Conservation (phyloP, 2,329 filamentous ascomycete genomes). For the Cladophialophora chaetospira region DNA sequence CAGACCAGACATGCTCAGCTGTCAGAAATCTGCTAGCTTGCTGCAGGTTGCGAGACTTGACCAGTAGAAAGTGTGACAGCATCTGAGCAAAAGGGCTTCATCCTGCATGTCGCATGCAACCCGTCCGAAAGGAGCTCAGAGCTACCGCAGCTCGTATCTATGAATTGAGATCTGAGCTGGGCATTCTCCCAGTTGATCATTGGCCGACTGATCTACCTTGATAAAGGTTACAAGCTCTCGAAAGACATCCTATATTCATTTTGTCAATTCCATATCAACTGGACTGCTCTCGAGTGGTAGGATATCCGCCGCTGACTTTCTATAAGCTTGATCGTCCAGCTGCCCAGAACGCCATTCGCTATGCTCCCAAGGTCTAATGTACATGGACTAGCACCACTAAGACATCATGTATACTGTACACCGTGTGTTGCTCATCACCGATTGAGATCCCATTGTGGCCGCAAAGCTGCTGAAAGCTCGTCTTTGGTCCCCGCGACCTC, state of each 20-base stretch:
- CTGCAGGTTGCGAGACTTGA: neutral
- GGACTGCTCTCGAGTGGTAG: neutral
- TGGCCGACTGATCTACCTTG: too few species aligned
- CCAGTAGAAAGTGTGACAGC: neutral
- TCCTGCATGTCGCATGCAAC: slow-evolving; percentile 8
- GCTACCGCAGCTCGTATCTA: too few species aligned
- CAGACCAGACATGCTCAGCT: neutral
- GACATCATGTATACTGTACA: neutral
- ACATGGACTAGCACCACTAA: neutral
- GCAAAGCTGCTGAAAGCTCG: slow-evolving; percentile 62
- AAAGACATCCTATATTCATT: too few species aligned
- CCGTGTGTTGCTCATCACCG: slow-evolving; percentile 11
- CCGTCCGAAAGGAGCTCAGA: neutral
- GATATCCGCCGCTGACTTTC: neutral
- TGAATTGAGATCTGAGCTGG: too few species aligned
- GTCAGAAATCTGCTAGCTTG: neutral
- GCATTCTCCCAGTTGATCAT: too few species aligned
- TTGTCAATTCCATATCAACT: neutral
- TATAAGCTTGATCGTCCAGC: neutral
- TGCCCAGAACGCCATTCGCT: slow-evolving; percentile 22
- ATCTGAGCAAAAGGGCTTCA: neutral
- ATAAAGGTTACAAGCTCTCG: too few species aligned
- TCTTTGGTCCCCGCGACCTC: slow-evolving; percentile 78
- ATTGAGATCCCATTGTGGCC: slow-evolving; percentile 58
- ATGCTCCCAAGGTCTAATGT: slow-evolving; percentile 13